Percentiles rank a stretch among this genome's conserved stretches.
phyloP scores from a whole-genome alignment of 108 stramenopile genomes.

The Nitzschia inconspicua region DNA sequence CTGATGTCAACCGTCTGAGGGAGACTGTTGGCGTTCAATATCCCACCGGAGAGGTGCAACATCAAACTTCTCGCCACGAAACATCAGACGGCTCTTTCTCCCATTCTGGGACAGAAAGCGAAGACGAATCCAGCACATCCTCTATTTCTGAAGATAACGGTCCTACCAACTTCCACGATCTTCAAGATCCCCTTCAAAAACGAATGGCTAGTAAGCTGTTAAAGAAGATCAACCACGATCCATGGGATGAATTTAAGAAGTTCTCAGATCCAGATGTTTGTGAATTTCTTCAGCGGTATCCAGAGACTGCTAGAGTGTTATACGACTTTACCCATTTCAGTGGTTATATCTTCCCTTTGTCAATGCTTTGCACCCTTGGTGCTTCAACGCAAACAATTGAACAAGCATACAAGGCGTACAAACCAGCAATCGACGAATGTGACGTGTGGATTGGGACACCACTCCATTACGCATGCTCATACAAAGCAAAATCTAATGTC shows the following conservation, averaged over 20 bases:
- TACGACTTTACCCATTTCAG: constrained; percentile 7
- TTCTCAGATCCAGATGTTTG: constrained; percentile 1
- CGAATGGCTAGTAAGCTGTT: background rate
- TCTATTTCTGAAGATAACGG: too few relatives aligned
- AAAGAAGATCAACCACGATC: constrained; percentile 8
- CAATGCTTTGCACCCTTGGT: constrained; percentile 20
- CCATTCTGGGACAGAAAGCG: too few relatives aligned
- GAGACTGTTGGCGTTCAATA: too few relatives aligned
- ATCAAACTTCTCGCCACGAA: too few relatives aligned
- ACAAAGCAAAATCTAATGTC: constrained; percentile 13
- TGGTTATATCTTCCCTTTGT: constrained; percentile 12
- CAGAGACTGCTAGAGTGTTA: background rate
- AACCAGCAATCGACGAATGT: constrained; percentile 6
- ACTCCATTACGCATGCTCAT: constrained; percentile 32
- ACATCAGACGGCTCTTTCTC: too few relatives aligned
- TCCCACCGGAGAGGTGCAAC: too few relatives aligned
- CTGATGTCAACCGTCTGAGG: too few relatives aligned
- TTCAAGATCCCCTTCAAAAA: constrained; percentile 1
- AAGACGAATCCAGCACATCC: too few relatives aligned
- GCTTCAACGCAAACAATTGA: constrained; percentile 9
- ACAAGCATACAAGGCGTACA: constrained; percentile 7
- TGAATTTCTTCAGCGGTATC: background rate
- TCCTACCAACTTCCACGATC: too few relatives aligned
- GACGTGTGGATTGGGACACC: constrained; percentile 21
- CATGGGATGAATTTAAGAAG: constrained; percentile 9